phyloP scores from a whole-genome alignment of 129 eudicot species.

The Tanacetum coccineum region DNA sequence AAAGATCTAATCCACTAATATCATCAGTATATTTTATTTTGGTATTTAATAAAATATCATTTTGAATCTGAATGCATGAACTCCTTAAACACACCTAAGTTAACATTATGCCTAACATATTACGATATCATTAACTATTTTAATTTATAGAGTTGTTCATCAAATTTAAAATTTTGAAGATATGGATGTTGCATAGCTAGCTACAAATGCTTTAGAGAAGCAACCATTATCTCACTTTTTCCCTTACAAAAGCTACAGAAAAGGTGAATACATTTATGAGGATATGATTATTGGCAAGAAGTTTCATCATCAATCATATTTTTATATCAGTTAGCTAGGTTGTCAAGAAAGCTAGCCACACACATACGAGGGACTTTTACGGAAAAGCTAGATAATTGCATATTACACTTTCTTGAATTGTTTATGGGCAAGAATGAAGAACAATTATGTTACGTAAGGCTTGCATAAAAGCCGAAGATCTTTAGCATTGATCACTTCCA shows the following conservation, averaged over 20 bases:
- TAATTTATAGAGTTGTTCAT: neutral
- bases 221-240: conserved; percentile 6
- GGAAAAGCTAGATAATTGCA: neutral
- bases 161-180: neutral
- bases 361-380: neutral
- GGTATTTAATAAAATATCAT: no score
- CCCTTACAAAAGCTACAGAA: conserved; percentile 1
- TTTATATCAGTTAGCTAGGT: neutral
- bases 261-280: neutral
- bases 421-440: neutral
- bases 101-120: no score
- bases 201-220: conserved; percentile 10
- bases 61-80: no score
- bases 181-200: neutral
- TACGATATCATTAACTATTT: no score
- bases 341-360: conserved; percentile 11
- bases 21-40: no score
- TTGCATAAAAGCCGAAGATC: neutral
- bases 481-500: conserved; percentile 19
- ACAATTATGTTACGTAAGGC: neutral
- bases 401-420: conserved; percentile 15
- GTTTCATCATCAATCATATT: neutral
- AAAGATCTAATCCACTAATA: no score
- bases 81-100: no score
- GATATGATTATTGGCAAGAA: neutral